phyloP scores from a whole-genome alignment of 2,329 filamentous ascomycete genomes.

The Pseudogymnoascus sp. region DNA sequence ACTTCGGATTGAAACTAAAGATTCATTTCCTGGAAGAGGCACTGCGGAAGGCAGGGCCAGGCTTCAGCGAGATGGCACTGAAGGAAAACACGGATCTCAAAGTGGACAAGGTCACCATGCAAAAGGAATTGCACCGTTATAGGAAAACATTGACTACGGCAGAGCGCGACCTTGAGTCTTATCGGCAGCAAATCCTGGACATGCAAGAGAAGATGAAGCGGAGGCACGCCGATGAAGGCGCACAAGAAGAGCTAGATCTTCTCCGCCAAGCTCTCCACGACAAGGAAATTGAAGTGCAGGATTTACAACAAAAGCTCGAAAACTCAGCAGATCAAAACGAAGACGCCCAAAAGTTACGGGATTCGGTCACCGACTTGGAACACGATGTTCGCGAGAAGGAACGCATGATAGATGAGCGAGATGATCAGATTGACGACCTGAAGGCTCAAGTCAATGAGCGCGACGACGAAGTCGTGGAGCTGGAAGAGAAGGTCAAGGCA shows the following conservation, averaged over 20 bases:
- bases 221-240: slow-evolving; percentile 62
- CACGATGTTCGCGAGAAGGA: slow-evolving; percentile 69
- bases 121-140: slow-evolving; percentile 76
- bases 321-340: slow-evolving; percentile 47
- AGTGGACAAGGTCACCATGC: slow-evolving; percentile 82
- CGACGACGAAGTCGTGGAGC: slow-evolving; percentile 41
- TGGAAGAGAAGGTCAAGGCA: slow-evolving; percentile 52
- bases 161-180: slow-evolving; percentile 78
- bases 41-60: slow-evolving; percentile 75
- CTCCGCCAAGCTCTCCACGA: slow-evolving; percentile 49
- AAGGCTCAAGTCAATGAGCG: slow-evolving; percentile 46
- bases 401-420: slow-evolving; percentile 59
- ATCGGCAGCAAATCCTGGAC: slow-evolving; percentile 71
- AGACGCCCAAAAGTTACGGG: slow-evolving; percentile 57
- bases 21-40: slow-evolving; percentile 95
- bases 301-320: slow-evolving; percentile 51
- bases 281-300: slow-evolving; percentile 38
- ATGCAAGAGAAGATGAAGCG: slow-evolving; percentile 74
- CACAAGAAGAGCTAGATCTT: slow-evolving; percentile 51
- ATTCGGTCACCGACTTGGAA: slow-evolving; percentile 69
- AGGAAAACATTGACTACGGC: slow-evolving; percentile 75
- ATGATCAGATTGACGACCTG: slow-evolving; percentile 65
- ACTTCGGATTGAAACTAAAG: slow-evolving; percentile 92
- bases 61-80: slow-evolving; percentile 79
- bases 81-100: slow-evolving; percentile 96